Percentiles rank a stretch among this genome's conserved stretches.
These are phyloP conservation scores for Hypomyces perniciosus DNA, from an alignment of 2,329 filamentous ascomycete genomes.

Conservation along the genomic window DNA sequence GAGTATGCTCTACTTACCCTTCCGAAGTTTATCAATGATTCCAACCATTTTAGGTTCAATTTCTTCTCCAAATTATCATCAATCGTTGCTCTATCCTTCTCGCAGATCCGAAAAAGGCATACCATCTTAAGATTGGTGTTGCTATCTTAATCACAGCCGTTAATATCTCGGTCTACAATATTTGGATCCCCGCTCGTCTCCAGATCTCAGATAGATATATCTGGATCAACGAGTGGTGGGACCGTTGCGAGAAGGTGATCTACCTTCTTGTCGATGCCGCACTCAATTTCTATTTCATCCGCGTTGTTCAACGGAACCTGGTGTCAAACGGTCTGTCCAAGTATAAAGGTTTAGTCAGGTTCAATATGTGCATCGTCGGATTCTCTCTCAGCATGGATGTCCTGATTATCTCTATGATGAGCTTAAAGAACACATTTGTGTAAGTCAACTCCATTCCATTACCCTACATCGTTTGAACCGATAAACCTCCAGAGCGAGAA, in stretches of 20 bases:
- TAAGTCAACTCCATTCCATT: too few species aligned
- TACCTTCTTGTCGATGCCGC: constrained; percentile 44
- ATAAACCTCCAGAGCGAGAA: too few species aligned
- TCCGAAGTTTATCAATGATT: neutral
- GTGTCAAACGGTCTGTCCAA: constrained; percentile 42
- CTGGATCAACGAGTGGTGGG: constrained; percentile 45
- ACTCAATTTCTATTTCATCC: constrained; percentile 49
- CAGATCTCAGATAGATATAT: constrained; percentile 24
- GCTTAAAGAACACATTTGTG: neutral
- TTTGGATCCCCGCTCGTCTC: constrained; percentile 46
- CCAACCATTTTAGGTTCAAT: constrained; percentile 27
- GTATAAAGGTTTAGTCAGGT: constrained; percentile 43
- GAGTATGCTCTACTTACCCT: too few species aligned
- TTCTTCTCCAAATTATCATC: constrained; percentile 39
- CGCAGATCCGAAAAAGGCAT: constrained; percentile 24
- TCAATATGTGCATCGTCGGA: constrained; percentile 44
- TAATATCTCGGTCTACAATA: constrained; percentile 48
- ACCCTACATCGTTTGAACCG: too few species aligned
- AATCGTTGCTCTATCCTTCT: constrained; percentile 39
- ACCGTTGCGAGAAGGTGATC: constrained; percentile 46
- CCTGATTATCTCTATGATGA: constrained; percentile 10
- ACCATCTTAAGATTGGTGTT: constrained; percentile 41
- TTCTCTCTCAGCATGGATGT: constrained; percentile 46
- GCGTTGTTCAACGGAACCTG: constrained; percentile 39
- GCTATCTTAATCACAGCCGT: constrained; percentile 40